Evolutionary conservation across 1,139 yeast genomes (phyloP).

Genomic region (Starmera stellimalicola): DNA sequence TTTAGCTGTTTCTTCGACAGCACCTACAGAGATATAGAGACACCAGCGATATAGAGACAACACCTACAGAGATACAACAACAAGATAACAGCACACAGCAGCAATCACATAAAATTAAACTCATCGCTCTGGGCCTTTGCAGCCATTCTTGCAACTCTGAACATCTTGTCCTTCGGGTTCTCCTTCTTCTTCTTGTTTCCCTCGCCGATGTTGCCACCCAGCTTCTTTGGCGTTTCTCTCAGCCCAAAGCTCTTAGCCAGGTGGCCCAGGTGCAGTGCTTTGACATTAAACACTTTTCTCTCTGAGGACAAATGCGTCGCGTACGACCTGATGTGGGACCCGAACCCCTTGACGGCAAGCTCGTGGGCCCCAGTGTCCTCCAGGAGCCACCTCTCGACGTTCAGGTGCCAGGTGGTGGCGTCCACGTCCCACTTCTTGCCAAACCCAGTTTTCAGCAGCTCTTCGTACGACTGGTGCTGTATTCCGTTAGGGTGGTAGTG

Average conservation of each 20-base stretch:
- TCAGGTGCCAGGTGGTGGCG: conserved; percentile 94
- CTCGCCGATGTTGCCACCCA: conserved; percentile 33
- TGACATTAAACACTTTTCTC: conserved; percentile 69
- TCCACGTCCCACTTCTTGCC: conserved; percentile 75
- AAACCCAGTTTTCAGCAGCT: conserved; percentile 41
- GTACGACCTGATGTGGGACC: conserved; percentile 87
- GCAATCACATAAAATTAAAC: conserved; percentile 45
- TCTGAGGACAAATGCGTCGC: conserved; percentile 90
- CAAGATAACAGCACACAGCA: background rate
- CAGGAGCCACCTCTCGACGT: conserved; percentile 79
- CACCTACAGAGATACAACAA: too few species aligned
- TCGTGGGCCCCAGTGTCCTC: conserved; percentile 55
- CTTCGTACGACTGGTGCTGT: conserved; percentile 40
- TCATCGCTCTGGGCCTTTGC: conserved; percentile 57
- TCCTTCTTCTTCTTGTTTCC: conserved; percentile 34
- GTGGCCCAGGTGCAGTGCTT: conserved; percentile 83
- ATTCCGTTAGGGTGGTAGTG: conserved; percentile 60
- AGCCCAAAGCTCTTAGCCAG: conserved; percentile 90
- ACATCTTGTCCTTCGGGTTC: conserved; percentile 61
- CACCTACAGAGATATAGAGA: too few species aligned
- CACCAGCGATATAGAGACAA: too few species aligned
- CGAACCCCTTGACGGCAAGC: conserved; percentile 66
- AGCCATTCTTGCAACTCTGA: conserved; percentile 67
- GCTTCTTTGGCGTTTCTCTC: conserved; percentile 84
- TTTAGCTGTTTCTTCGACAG: too few species aligned